These are phyloP conservation scores for Bocquillonia castaneifolia DNA, from an alignment of 441 rosid species.

Conservation along the genomic window DNA sequence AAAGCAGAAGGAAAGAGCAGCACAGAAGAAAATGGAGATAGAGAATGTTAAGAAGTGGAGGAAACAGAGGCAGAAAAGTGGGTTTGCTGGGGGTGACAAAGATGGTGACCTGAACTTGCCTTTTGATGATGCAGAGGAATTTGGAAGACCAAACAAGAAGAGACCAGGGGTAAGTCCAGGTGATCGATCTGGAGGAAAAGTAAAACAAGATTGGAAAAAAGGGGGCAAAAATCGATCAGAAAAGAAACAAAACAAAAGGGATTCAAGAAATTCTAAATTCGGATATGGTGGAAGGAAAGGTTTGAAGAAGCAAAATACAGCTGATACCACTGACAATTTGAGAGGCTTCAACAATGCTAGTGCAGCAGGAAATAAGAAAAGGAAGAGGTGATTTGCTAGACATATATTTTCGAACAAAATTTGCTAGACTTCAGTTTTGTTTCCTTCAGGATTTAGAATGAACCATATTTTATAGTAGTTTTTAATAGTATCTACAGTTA, in stretches of 20 bases:
- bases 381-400: slow-evolving; percentile 46
- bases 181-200: slow-evolving; percentile 81
- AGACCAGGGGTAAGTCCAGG: slow-evolving; percentile 61
- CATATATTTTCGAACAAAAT: too few relatives aligned
- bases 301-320: slow-evolving; percentile 71
- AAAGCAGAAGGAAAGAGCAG: slow-evolving; percentile 66
- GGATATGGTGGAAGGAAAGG: slow-evolving; percentile 80
- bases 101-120: slow-evolving; percentile 45
- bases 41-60: slow-evolving; percentile 90
- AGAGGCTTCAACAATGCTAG: slow-evolving; percentile 38
- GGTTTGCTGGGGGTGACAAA: slow-evolving; percentile 50
- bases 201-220: slow-evolving; percentile 26
- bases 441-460: neutral
- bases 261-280: slow-evolving; percentile 55
- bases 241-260: slow-evolving; percentile 42
- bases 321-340: slow-evolving; percentile 52
- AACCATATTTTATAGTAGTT: neutral
- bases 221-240: slow-evolving; percentile 29
- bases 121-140: slow-evolving; percentile 56
- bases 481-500: neutral
- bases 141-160: slow-evolving; percentile 57
- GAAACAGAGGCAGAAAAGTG: slow-evolving; percentile 83
- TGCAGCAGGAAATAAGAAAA: slow-evolving; percentile 51
- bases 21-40: slow-evolving; percentile 71
- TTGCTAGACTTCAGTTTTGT: neutral